A percentile compares a stretch with the other conserved stretches of the same genome.
Evolutionary conservation across 2,329 filamentous ascomycete species (phyloP).

Genomic region (Cucurbitaria berberidis): DNA sequence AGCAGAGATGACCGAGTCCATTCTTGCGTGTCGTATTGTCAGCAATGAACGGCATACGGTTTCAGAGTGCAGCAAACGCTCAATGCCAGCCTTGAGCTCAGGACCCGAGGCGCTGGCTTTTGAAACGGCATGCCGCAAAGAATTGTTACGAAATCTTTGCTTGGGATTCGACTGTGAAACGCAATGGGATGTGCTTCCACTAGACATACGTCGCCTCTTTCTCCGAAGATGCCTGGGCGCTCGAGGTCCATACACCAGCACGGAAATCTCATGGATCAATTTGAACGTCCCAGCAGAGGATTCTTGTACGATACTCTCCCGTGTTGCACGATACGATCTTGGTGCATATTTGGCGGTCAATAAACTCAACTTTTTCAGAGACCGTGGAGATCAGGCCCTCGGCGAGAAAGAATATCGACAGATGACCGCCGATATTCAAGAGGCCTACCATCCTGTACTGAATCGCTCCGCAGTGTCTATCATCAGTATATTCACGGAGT

Average conservation of each 20-base stretch:
- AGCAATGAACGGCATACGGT: constrained; percentile 29
- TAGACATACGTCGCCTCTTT: constrained; percentile 54
- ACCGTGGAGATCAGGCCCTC: constrained; percentile 26
- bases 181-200: constrained; percentile 59
- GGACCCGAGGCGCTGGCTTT: constrained; percentile 28
- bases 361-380: constrained; percentile 43
- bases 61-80: constrained; percentile 43
- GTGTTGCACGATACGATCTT: constrained; percentile 58
- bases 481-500: constrained; percentile 28
- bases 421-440: constrained; percentile 41
- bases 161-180: constrained; percentile 58
- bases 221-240: constrained; percentile 55
- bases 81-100: constrained; percentile 34
- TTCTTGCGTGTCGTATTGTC: constrained; percentile 33
- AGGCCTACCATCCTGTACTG: constrained; percentile 38
- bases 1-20: constrained; percentile 41
- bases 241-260: constrained; percentile 49
- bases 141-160: constrained; percentile 56
- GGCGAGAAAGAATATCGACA: constrained; percentile 43
- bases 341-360: constrained; percentile 49
- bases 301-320: constrained; percentile 45
- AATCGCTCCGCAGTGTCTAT: constrained; percentile 36
- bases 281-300: constrained; percentile 51
- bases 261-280: constrained; percentile 54
- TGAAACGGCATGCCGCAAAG: constrained; percentile 45